Evolutionary conservation across 345 rosid species (phyloP).

Genomic region (Raphanus sativus): DNA sequence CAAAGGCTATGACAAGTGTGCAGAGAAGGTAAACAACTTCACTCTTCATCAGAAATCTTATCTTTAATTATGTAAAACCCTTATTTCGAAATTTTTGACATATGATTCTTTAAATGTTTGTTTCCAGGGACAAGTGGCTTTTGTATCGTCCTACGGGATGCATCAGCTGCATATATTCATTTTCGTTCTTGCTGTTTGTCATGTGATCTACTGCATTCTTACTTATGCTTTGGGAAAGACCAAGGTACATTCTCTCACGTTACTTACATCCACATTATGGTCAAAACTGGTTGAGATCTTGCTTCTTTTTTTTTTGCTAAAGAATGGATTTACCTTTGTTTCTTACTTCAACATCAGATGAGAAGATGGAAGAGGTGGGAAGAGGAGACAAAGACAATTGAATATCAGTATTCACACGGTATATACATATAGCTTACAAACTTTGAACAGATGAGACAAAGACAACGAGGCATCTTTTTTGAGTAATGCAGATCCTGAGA

Average conservation of each 20-base stretch:
- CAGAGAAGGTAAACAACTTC: background rate
- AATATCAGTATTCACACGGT: constrained; percentile 78
- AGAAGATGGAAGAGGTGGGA: constrained; percentile 90
- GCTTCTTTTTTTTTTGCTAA: background rate
- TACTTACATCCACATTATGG: background rate
- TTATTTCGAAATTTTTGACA: background rate
- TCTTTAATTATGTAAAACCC: background rate
- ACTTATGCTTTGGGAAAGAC: constrained; percentile 71
- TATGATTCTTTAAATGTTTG: background rate
- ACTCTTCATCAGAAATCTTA: background rate
- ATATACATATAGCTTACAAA: constrained; percentile 2
- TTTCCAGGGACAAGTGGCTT: constrained; percentile 73
- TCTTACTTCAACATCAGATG: constrained; percentile 51
- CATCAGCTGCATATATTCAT: constrained; percentile 93
- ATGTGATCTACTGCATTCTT: constrained; percentile 69
- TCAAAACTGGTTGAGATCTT: background rate
- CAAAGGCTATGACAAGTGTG: constrained; percentile 31
- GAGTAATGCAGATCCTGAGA: constrained; percentile 67
- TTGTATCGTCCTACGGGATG: constrained; percentile 77
- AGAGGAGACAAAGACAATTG: constrained; percentile 74
- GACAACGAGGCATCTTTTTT: background rate
- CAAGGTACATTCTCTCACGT: constrained; percentile 48
- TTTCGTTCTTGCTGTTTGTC: constrained; percentile 77
- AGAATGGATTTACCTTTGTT: background rate
- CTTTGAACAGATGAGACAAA: background rate